These are phyloP conservation scores for Globisporangium ultimum DNA, from an alignment of 352 stramenopile genomes.

Conservation along the genomic window DNA sequence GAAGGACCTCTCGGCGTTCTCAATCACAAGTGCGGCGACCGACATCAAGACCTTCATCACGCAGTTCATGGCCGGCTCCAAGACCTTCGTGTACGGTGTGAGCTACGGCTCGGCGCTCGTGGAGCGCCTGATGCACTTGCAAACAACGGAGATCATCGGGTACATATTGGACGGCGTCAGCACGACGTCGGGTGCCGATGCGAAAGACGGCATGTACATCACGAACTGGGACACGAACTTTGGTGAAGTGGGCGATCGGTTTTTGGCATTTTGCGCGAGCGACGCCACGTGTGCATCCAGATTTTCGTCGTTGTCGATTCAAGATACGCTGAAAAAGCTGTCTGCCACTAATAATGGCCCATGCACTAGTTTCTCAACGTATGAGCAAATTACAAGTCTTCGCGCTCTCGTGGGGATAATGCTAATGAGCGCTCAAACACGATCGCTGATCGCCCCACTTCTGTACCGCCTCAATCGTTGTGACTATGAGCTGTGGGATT, in stretches of 20 bases:
- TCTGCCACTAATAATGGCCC: no score
- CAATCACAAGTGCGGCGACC: conserved; percentile 42
- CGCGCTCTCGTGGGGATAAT: no score
- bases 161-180: conserved; percentile 54
- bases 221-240: conserved; percentile 28
- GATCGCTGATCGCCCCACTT: no score
- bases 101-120: conserved; percentile 60
- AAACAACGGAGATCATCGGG: conserved; percentile 30
- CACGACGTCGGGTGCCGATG: conserved; percentile 22
- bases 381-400: no score
- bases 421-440: no score
- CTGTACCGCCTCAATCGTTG: no score
- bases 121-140: conserved; percentile 50
- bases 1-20: conserved; percentile 27
- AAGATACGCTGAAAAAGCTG: no score
- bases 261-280: conserved; percentile 18
- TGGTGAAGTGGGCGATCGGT: conserved; percentile 22
- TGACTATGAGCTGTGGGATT: no score
- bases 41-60: conserved; percentile 25
- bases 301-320: no score
- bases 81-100: conserved; percentile 32
- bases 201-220: no score
- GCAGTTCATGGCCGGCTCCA: conserved; percentile 9
- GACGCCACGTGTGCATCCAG: no score
- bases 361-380: no score